Base-by-base conservation (phyloP, 306 rosid genomes). In the Cicer judaicum region DNA sequence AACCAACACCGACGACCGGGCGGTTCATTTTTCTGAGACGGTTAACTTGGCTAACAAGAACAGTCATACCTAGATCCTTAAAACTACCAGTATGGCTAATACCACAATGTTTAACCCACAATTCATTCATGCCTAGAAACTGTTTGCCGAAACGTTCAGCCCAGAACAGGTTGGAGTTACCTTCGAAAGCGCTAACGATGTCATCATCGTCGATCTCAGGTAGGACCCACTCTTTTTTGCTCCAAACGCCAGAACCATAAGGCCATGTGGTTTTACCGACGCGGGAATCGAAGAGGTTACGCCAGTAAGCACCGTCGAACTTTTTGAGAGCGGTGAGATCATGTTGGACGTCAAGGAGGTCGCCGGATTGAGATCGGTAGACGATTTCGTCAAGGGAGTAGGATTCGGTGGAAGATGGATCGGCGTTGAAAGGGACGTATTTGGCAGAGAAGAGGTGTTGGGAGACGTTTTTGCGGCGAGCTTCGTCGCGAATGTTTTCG, bases 101-200 rank as follows among this genome's bases (percentile, higher is more conserved):
- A 6, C 96, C 96, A n/a, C 96, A 92, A 75, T 92, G 93, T 39
- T 92, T 92, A 21, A 92, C 96, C 98, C 98, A 92, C 21, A 90
- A 61, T 14, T 90, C 98, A 47, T 47, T 90, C 98, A 92, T 92
- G 66, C 77, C 84, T 13, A 90, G 84, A 61, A 85, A 82, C 77
- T 81, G 80, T 81, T 90, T 92, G 79, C 98, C 98, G 67, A 62
- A 92, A 34, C 93, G 92, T 82, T 92, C 96, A 0, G 96, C 98
- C 98, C 93, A 92, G 79, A 90, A 92, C 15, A 92, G 92, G 40
- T 92, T 92, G 6, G 96, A 87, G 61, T 92, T 89, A 0, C 98
- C 98, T 13, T 92, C 96, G 39, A 92, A 92, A 5, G 96, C 97
- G 36, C 83, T 77, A 4, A 92, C 81, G 60, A 92, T 92, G 18